Base-by-base conservation (phyloP, 2,329 filamentous ascomycete genomes). In the Rutstroemia sp. region DNA sequence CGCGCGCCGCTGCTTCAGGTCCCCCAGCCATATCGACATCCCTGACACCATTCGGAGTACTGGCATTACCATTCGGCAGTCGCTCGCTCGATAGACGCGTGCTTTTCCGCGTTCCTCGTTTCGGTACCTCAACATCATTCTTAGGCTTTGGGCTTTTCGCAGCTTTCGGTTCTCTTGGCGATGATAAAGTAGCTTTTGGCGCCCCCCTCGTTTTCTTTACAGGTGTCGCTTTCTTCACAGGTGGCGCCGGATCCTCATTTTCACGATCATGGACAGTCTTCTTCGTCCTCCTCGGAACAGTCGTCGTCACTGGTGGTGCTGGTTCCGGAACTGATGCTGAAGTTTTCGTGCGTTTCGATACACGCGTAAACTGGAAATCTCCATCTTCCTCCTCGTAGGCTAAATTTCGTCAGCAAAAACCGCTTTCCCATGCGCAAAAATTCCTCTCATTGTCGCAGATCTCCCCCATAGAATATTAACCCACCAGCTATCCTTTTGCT, bases 301-400 rank as follows among this genome's bases (percentile, higher is more conserved):
- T 66, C 49, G 65, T 65, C 12, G 69, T 63, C 25, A 71, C 70
- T 9, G 74, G 72, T 48, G 74, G 71, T 19, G 72, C 69, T 39
- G 40, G 40, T 19, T 47, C 54, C 4, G 54, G 54, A 14, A 27
- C 30, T 27, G 48, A 38, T 30, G 49, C 48, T 57, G 77, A 76
- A 45, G 80, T 78, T 72, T 86, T 89, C 59, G 78, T 76, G 66
- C 81, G 74, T 67, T 88, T 88, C 10, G 84, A 76, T 60, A 79
- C 83, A 63, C 87, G 81, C 61, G 84, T 83, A 69, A 91, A 92
- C 57, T 83, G 76, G 65, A 92, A 92, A 60, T 88, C 88, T 65
- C 87, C 88, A 73, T 88, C 84, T 66, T 87, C 81, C 70, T 92
- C 87, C 65, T 89, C 86, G 64, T 86, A 86, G 60, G 72, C 76